A percentile compares a stretch with the other conserved stretches of the same genome.
phyloP scores from a whole-genome alignment of 108 stramenopile species.

The Fragilaria crotonensis region DNA sequence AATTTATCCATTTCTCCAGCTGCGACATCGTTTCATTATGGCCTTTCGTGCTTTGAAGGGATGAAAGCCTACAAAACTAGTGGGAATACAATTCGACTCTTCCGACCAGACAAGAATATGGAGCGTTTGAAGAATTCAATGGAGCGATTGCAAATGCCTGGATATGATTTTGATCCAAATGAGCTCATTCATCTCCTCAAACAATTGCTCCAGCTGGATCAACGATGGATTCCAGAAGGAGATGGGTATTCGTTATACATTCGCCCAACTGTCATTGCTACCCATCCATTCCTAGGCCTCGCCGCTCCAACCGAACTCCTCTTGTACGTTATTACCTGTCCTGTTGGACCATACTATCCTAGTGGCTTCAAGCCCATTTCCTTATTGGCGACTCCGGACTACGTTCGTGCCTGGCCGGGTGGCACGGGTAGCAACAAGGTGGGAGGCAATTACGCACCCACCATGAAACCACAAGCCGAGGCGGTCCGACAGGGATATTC shows the following conservation, averaged over 20 bases:
- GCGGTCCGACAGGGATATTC: constrained; percentile 77
- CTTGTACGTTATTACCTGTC: constrained; percentile 77
- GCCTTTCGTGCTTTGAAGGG: constrained; percentile 94
- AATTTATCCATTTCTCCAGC: constrained; percentile 84
- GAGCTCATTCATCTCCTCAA: constrained; percentile 76
- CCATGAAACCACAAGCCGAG: constrained; percentile 76
- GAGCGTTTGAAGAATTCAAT: constrained; percentile 72
- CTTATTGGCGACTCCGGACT: constrained; percentile 77
- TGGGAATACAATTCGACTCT: constrained; percentile 46
- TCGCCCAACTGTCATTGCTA: constrained; percentile 92
- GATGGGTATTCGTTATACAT: constrained; percentile 97
- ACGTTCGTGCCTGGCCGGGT: constrained; percentile 95
- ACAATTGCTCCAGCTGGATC: constrained; percentile 64
- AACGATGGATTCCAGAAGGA: constrained; percentile 89
- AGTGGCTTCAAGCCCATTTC: constrained; percentile 89
- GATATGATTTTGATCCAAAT: constrained; percentile 65
- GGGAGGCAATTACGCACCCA: constrained; percentile 95
- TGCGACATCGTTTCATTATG: constrained; percentile 86
- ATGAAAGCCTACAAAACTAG: constrained; percentile 77
- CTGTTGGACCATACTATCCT: constrained; percentile 92
- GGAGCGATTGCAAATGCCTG: constrained; percentile 71
- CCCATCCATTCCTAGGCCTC: constrained; percentile 77
- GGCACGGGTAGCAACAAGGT: constrained; percentile 87
- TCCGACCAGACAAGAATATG: constrained; percentile 92
- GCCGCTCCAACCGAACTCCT: constrained; percentile 57